phyloP scores from a whole-genome alignment of 2,329 filamentous ascomycete species.

The Malbranchea zuffiana region DNA sequence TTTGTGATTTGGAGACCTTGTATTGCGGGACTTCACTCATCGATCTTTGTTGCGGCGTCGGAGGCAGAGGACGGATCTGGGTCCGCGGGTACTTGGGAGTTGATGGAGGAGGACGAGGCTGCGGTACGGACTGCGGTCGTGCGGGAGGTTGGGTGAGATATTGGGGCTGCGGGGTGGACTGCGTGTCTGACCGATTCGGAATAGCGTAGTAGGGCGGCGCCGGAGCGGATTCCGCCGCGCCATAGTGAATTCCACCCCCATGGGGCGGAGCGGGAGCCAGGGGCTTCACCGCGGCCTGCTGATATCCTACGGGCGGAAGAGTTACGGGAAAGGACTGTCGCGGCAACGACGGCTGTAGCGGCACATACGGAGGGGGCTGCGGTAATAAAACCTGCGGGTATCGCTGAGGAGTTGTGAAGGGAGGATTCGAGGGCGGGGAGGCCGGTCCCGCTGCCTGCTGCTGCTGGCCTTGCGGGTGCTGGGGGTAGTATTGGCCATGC shows the following conservation, averaged over 20 bases:
- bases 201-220: constrained; percentile 16
- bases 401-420: constrained; percentile 27
- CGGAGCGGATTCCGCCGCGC: constrained; percentile 17
- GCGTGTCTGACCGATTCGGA: constrained; percentile 14
- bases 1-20: constrained; percentile 1
- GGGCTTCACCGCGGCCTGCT: constrained; percentile 24
- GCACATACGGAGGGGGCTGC: constrained; percentile 23
- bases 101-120: constrained; percentile 3
- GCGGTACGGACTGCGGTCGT: constrained; percentile 11
- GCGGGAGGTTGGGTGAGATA: constrained; percentile 14
- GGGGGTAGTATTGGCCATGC: constrained; percentile 29
- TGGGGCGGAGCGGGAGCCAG: constrained; percentile 21
- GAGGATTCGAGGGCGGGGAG: constrained; percentile 22
- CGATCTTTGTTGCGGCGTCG: constrained; percentile 4
- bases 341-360: constrained; percentile 25
- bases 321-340: constrained; percentile 22
- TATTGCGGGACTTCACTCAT: not conserved
- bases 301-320: constrained; percentile 26
- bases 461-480: constrained; percentile 21
- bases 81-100: constrained; percentile 9
- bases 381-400: constrained; percentile 28
- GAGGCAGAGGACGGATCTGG: constrained; percentile 9
- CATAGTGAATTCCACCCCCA: constrained; percentile 24
- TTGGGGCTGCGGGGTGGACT: constrained; percentile 12
- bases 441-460: constrained; percentile 22